These are phyloP conservation scores for Nigrospora sphaerica DNA, from an alignment of 2,329 filamentous ascomycete genomes.

Conservation along the genomic window DNA sequence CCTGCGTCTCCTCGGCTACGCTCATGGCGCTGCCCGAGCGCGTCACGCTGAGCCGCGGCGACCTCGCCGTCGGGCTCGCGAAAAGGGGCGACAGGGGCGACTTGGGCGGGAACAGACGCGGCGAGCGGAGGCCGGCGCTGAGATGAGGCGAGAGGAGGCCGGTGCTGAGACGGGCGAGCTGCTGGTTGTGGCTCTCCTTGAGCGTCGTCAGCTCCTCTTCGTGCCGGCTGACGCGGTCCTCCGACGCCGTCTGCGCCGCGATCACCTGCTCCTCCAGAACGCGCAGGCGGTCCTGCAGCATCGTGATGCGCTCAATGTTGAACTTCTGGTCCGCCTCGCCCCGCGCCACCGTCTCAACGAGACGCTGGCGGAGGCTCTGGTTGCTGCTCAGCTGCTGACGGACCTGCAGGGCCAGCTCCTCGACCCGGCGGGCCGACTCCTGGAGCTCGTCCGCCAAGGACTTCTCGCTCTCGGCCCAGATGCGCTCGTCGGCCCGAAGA, in stretches of 20 bases:
- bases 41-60: constrained; percentile 44
- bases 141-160: constrained; percentile 45
- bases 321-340: constrained; percentile 78
- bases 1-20: constrained; percentile 66
- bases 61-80: constrained; percentile 34
- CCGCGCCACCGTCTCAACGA: constrained; percentile 71
- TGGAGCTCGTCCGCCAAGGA: constrained; percentile 63
- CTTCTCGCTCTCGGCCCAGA: constrained; percentile 52
- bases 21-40: constrained; percentile 49
- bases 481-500: constrained; percentile 48
- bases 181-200: constrained; percentile 68
- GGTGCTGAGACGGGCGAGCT: constrained; percentile 68
- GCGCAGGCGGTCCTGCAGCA: constrained; percentile 74
- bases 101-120: constrained; percentile 46
- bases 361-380: constrained; percentile 63
- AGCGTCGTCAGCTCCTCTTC: constrained; percentile 77
- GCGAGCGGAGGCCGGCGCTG: constrained; percentile 42
- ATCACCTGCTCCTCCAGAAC: constrained; percentile 78
- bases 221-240: constrained; percentile 74
- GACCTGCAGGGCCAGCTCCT: constrained; percentile 73
- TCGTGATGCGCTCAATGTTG: constrained; percentile 75
- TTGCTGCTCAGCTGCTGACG: constrained; percentile 76
- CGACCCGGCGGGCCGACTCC: constrained; percentile 68
- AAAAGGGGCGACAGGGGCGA: constrained; percentile 58
- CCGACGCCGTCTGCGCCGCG: constrained; percentile 74